A percentile compares a stretch with the other conserved stretches of the same genome.
These are phyloP conservation scores for Exophiala mesophila DNA, from an alignment of 2,329 filamentous ascomycete species.

Conservation along the genomic window DNA sequence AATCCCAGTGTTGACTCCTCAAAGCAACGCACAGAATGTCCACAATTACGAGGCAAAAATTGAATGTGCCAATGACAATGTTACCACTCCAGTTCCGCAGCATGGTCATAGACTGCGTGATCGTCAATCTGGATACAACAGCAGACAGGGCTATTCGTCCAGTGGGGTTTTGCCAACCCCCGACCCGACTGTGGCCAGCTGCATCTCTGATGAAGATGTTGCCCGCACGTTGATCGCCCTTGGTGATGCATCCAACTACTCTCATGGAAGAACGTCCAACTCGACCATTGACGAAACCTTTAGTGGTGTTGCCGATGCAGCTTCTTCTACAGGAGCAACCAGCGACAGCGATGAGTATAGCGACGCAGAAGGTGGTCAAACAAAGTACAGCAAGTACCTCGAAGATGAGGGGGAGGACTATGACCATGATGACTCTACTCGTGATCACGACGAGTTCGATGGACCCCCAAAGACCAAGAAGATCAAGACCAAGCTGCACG, in stretches of 20 bases:
- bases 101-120: constrained; percentile 63
- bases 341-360: constrained; percentile 65
- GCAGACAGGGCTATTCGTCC: constrained; percentile 35
- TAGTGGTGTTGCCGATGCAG: constrained; percentile 78
- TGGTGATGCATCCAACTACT: constrained; percentile 88
- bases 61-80: constrained; percentile 17
- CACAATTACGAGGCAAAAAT: constrained; percentile 26
- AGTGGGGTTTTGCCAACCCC: constrained; percentile 78
- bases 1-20: constrained; percentile 70
- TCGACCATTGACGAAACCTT: constrained; percentile 92
- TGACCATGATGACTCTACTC: constrained; percentile 46
- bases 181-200: constrained; percentile 94
- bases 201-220: constrained; percentile 96
- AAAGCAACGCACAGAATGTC: constrained; percentile 61
- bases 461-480: constrained; percentile 46
- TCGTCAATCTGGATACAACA: constrained; percentile 46
- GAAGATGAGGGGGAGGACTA: constrained; percentile 50
- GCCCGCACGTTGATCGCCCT: constrained; percentile 95
- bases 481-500: constrained; percentile 43
- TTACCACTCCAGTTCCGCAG: constrained; percentile 36
- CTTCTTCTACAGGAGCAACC: constrained; percentile 79
- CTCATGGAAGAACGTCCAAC: constrained; percentile 85
- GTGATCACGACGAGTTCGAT: constrained; percentile 37
- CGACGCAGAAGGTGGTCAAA: constrained; percentile 56
- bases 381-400: constrained; percentile 48